phyloP scores from a whole-genome alignment of 768 basidiomycete genomes.

The Chalciporus pseudorubinellus region DNA sequence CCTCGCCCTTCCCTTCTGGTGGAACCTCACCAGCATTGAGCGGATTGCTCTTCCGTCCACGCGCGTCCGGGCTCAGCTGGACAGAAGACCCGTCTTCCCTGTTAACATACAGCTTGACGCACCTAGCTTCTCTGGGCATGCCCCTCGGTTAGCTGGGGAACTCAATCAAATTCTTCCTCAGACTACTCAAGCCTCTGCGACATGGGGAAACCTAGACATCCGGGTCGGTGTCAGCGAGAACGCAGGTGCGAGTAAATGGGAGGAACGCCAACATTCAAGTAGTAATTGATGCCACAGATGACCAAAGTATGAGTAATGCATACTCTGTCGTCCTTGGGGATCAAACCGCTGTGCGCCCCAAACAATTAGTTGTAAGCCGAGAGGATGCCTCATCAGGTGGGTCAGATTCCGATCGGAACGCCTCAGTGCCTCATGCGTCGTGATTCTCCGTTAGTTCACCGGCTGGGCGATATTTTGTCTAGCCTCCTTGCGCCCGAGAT shows the following conservation, averaged over 20 bases:
- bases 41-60: slow-evolving; percentile 68
- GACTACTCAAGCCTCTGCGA: slow-evolving; percentile 16
- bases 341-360: slow-evolving; percentile 21
- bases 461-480: slow-evolving; percentile 38
- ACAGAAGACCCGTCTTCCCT: slow-evolving; percentile 45
- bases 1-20: slow-evolving; percentile 87
- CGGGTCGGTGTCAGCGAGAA: slow-evolving; percentile 25
- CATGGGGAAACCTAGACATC: slow-evolving; percentile 47
- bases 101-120: slow-evolving; percentile 39
- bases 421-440: slow-evolving; percentile 10
- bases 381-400: slow-evolving; percentile 27
- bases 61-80: slow-evolving; percentile 53
- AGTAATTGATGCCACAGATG: slow-evolving; percentile 14
- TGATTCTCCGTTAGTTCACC: slow-evolving; percentile 30
- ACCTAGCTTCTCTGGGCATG: slow-evolving; percentile 13
- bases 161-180: slow-evolving; percentile 23
- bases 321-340: slow-evolving; percentile 27
- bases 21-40: slow-evolving; percentile 88
- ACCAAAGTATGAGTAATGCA: slow-evolving; percentile 3
- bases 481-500: slow-evolving; percentile 42
- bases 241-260: slow-evolving; percentile 35
- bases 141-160: slow-evolving; percentile 26
- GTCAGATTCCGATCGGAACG: slow-evolving; percentile 7
- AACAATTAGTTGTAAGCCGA: slow-evolving; percentile 20
- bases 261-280: background rate